Percentiles rank a stretch among this genome's conserved stretches.
These are phyloP conservation scores for Cichorium intybus DNA, from an alignment of 140 eudicot species.

Conservation along the genomic window DNA sequence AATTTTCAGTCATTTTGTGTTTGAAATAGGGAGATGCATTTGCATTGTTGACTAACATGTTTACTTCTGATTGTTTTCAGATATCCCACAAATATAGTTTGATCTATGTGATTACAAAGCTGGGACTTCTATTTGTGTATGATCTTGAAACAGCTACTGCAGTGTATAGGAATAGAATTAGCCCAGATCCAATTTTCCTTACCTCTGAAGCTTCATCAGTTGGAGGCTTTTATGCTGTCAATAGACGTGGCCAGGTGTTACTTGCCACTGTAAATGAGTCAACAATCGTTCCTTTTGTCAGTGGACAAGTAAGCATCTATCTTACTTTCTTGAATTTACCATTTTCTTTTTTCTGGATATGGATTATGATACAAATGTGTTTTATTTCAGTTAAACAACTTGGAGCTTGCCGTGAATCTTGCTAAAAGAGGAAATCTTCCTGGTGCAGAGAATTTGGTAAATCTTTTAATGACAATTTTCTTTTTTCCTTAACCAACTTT, in stretches of 20 bases:
- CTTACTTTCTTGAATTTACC: background rate
- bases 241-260: constrained; percentile 94
- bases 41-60: constrained; percentile 17
- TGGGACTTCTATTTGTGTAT: constrained; percentile 91
- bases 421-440: constrained; percentile 99
- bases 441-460: constrained; percentile 97
- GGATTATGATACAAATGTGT: constrained; percentile 9
- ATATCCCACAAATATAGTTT: constrained; percentile 85
- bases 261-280: constrained; percentile 95
- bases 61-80: constrained; percentile 42
- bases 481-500: constrained; percentile 1
- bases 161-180: constrained; percentile 92
- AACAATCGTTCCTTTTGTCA: constrained; percentile 85
- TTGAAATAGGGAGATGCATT: background rate
- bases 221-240: constrained; percentile 96
- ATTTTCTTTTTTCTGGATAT: background rate
- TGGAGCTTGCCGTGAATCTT: constrained; percentile 99
- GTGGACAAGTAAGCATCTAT: constrained; percentile 70
- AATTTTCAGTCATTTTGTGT: background rate
- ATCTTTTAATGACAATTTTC: background rate
- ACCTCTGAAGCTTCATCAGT: constrained; percentile 93
- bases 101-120: constrained; percentile 93
- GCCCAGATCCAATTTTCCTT: constrained; percentile 92
- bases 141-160: constrained; percentile 95
- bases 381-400: constrained; percentile 76